A percentile compares a stretch with the other conserved stretches of the same genome.
phyloP scores from a whole-genome alignment of 148 eudicot species.

The Linanthus parryae region DNA sequence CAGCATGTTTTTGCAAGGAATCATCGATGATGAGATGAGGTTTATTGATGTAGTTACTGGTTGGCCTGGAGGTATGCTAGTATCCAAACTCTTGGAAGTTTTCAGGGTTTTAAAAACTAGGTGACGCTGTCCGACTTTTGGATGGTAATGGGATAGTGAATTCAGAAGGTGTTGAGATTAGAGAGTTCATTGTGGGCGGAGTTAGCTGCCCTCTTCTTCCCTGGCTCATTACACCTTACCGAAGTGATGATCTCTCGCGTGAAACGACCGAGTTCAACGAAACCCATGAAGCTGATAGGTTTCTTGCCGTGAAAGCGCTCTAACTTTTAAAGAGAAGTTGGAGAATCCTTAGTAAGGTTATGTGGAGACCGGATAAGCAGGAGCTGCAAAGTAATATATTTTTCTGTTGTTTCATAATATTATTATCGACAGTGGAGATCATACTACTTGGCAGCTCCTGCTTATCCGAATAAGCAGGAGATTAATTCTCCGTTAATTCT shows the following conservation, averaged over 20 bases:
- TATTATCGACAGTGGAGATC: slow-evolving; percentile 69
- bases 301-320: slow-evolving; percentile 63
- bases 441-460: too few species aligned
- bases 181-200: slow-evolving; percentile 78
- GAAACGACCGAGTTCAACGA: slow-evolving; percentile 26
- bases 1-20: slow-evolving; percentile 89
- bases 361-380: slow-evolving; percentile 98
- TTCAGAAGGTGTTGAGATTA: slow-evolving; percentile 42
- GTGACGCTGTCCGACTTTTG: slow-evolving; percentile 61
- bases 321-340: slow-evolving; percentile 74
- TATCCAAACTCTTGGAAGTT: slow-evolving; percentile 56
- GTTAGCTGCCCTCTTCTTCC: slow-evolving; percentile 78
- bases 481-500: too few species aligned
- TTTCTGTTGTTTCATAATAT: slow-evolving; percentile 96
- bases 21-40: slow-evolving; percentile 74
- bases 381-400: slow-evolving; percentile 85
- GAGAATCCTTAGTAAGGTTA: slow-evolving; percentile 91
- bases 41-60: slow-evolving; percentile 96
- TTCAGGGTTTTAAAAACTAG: slow-evolving; percentile 71
- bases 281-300: slow-evolving; percentile 59
- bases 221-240: slow-evolving; percentile 78
- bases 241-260: slow-evolving; percentile 15
- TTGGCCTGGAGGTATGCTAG: slow-evolving; percentile 91
- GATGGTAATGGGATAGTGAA: slow-evolving; percentile 27
- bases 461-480: too few species aligned